Base-by-base conservation (phyloP, 495 filamentous ascomycete genomes). In the Aspergillus steynii region DNA sequence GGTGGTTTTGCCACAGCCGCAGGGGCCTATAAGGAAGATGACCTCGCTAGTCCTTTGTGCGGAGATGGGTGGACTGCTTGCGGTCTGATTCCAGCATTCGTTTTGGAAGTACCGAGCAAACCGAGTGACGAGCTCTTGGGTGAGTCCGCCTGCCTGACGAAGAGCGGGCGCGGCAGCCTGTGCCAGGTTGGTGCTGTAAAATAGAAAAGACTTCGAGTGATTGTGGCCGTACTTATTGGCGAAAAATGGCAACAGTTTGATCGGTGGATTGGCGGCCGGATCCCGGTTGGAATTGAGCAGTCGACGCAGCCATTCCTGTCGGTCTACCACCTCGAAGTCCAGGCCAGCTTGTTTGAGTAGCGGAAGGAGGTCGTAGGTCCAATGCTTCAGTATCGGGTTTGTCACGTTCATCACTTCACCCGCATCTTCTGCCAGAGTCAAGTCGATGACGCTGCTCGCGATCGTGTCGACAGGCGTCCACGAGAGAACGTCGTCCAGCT, bases 381-480 rank as follows among this genome's bases (percentile, higher is more conserved):
- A 86, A 53, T 77, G 72, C 62, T 82, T 83, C 9, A 75, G 66
- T 0, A 67, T 66, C 1, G 77, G 74, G 52, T 85, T 82, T 8
- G 77, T 70, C 27, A 87, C 61, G 55, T 87, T 72, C 12, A 70
- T 14, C 1, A 72, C 61, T 1, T 65, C 61, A n/a, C 29, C 61
- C 20, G 68, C 65, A 29, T 34, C 50, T 0, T 58, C 12, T 3
- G 64, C 58, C 1, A 71, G 50, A 6, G 61, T 70, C n/a, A 71
- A 58, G 2, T 73, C 71, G n/a, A 73, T 68, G 20, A 73, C 55
- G n/a, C 63, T 67, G 3, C 50, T 48, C 15, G 86, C 87, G 4
- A 86, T 82, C 5, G 81, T 56, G 66, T 89, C 85, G 1, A 87
- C 82, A 0, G 86, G 83, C 10, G 88, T 70, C 87, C 87, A 90